Conservation (phyloP, 2,329 filamentous ascomycete species). For the Phialophora tarda region DNA sequence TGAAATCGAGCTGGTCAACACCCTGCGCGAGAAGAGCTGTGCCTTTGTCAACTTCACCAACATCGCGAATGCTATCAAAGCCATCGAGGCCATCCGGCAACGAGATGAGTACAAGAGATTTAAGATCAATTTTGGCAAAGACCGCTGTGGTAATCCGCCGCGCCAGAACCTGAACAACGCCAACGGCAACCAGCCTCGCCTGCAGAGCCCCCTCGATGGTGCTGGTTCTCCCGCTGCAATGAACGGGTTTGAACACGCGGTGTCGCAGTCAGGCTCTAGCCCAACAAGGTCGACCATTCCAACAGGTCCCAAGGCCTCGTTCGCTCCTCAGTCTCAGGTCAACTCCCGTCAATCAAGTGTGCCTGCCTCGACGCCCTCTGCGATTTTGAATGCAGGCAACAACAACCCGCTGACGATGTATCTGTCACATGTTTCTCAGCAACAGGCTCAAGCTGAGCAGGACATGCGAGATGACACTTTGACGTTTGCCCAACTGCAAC, state of each 20-base stretch:
- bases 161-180: conserved; percentile 74
- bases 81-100: conserved; percentile 91
- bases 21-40: conserved; percentile 96
- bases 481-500: conserved; percentile 53
- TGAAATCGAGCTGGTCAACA: conserved; percentile 97
- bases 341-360: conserved; percentile 56
- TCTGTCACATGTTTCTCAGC: conserved; percentile 73
- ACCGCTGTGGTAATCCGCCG: conserved; percentile 94
- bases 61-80: conserved; percentile 99
- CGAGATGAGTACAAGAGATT: conserved; percentile 97
- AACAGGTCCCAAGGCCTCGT: conserved; percentile 60
- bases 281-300: conserved; percentile 62
- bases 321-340: conserved; percentile 61
- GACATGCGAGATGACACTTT: conserved; percentile 53
- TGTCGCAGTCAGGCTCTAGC: conserved; percentile 65
- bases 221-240: conserved; percentile 62
- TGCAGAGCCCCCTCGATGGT: conserved; percentile 58
- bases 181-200: conserved; percentile 69
- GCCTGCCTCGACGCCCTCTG: conserved; percentile 69
- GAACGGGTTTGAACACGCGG: conserved; percentile 62
- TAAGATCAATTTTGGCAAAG: conserved; percentile 99
- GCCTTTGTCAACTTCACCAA: conserved; percentile 99
- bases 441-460: conserved; percentile 70
- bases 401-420: conserved; percentile 95
- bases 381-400: conserved; percentile 75